Percentiles rank a stretch among this genome's conserved stretches.
These are phyloP conservation scores for Globisporangium middletonii DNA, from an alignment of 352 stramenopile genomes.

Conservation along the genomic window DNA sequence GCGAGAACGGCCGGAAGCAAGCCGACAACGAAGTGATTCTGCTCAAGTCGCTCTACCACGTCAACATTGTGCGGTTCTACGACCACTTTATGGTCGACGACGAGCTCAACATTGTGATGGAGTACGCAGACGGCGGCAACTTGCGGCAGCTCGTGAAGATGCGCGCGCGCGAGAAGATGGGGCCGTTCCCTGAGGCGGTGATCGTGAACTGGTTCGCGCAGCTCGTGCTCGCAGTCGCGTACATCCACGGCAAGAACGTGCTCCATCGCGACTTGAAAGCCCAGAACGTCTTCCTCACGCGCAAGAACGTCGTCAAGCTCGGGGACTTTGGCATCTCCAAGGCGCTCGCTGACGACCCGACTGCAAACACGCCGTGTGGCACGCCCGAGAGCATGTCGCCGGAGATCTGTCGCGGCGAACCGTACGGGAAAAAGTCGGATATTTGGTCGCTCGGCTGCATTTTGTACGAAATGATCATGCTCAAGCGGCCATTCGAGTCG, in stretches of 20 bases:
- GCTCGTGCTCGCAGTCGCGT: slow-evolving; percentile 75
- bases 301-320: slow-evolving; percentile 85
- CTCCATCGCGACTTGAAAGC: slow-evolving; percentile 85
- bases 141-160: slow-evolving; percentile 80
- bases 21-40: slow-evolving; percentile 87
- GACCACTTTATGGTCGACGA: slow-evolving; percentile 84
- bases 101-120: slow-evolving; percentile 89
- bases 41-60: slow-evolving; percentile 86
- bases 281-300: slow-evolving; percentile 85
- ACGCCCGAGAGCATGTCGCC: slow-evolving; percentile 88
- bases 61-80: slow-evolving; percentile 89
- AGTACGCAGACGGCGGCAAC: slow-evolving; percentile 82
- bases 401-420: slow-evolving; percentile 83
- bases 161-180: slow-evolving; percentile 70
- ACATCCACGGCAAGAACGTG: slow-evolving; percentile 88
- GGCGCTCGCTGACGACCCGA: slow-evolving; percentile 70
- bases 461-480: slow-evolving; percentile 89
- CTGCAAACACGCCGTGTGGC: slow-evolving; percentile 75
- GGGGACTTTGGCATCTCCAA: slow-evolving; percentile 89
- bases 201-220: slow-evolving; percentile 89
- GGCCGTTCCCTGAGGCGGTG: slow-evolving; percentile 72
- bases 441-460: slow-evolving; percentile 89
- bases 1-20: slow-evolving; percentile 79
- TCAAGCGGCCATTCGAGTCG: slow-evolving; percentile 79
- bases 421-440: slow-evolving; percentile 87